Conservation (phyloP, 140 eudicot genomes). For the Anethum foeniculum region DNA sequence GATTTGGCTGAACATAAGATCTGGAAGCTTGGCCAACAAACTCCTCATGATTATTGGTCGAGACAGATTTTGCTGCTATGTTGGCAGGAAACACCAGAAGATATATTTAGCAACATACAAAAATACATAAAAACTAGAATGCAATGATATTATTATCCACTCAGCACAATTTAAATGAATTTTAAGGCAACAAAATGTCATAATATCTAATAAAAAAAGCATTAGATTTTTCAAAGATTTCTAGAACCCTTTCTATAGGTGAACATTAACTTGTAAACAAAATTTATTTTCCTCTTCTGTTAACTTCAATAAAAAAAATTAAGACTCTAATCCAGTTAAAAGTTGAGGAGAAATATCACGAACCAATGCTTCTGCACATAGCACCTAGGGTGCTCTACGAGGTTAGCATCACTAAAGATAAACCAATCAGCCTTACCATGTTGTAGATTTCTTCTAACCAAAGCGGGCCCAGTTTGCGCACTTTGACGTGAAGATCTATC, state of each 20-base stretch:
- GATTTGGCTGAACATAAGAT: constrained; percentile 21
- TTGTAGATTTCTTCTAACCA: constrained; percentile 16
- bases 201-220: background rate
- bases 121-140: background rate
- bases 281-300: background rate
- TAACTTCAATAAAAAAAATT: background rate
- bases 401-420: background rate
- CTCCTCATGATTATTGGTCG: constrained; percentile 17
- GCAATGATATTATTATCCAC: background rate
- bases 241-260: background rate
- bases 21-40: constrained; percentile 23
- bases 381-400: background rate
- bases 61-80: constrained; percentile 27
- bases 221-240: background rate
- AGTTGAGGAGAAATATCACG: background rate
- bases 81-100: constrained; percentile 18
- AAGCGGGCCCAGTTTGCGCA: constrained; percentile 14
- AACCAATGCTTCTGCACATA: background rate
- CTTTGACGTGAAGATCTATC: constrained; percentile 19
- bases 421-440: constrained; percentile 30
- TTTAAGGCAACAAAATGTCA: background rate
- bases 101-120: background rate
- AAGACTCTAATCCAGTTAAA: background rate
- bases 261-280: background rate
- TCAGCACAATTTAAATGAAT: background rate